Percentiles rank a stretch among this genome's conserved stretches.
These are phyloP conservation scores for Ephemerocybe angulata DNA, from an alignment of 768 basidiomycete genomes.

Conservation along the genomic window DNA sequence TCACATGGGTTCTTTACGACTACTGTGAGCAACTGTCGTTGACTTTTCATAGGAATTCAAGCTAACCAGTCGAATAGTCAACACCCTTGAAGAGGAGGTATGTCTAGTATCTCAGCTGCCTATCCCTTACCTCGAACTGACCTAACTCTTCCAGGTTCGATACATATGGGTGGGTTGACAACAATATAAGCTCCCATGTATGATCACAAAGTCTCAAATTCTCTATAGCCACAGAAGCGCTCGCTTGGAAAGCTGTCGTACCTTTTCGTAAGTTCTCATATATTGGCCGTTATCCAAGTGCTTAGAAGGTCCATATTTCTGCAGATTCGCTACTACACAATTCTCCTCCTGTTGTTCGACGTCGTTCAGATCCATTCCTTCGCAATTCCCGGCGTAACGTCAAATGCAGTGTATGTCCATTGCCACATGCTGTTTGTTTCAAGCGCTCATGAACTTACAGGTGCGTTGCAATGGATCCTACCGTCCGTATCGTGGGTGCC, in stretches of 20 bases:
- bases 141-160: neutral
- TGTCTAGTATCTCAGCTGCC: neutral
- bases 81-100: neutral
- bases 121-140: neutral
- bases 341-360: slow-evolving; percentile 41
- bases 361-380: slow-evolving; percentile 44
- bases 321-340: slow-evolving; percentile 47
- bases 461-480: slow-evolving; percentile 42
- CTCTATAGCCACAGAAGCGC: neutral
- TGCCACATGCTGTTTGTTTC: neutral
- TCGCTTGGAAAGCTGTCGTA: neutral
- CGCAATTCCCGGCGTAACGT: slow-evolving; percentile 18
- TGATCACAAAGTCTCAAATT: neutral
- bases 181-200: neutral
- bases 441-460: slow-evolving; percentile 17
- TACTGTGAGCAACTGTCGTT: slow-evolving; percentile 19
- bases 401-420: neutral
- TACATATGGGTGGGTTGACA: neutral
- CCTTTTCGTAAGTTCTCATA: neutral
- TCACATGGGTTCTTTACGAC: slow-evolving; percentile 24
- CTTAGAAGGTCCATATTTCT: neutral
- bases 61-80: neutral
- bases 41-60: neutral
- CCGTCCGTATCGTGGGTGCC: slow-evolving; percentile 40
- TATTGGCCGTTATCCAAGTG: neutral